phyloP scores from a whole-genome alignment of 768 basidiomycete species.

The Termitomyces sp. region DNA sequence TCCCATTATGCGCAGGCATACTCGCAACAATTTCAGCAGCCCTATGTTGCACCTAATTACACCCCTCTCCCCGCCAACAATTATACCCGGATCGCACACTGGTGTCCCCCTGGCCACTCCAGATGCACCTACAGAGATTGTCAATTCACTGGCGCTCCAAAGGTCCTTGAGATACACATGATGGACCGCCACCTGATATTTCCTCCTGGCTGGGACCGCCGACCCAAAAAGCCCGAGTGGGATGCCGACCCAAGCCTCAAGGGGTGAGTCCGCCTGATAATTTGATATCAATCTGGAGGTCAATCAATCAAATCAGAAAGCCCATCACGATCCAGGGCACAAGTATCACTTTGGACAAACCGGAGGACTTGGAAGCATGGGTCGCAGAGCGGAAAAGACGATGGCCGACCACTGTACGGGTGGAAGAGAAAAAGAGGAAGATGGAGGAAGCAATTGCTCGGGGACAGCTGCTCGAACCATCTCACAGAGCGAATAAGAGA shows the following conservation, averaged over 20 bases:
- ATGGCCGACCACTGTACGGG: constrained; percentile 68
- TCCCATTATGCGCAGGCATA: constrained; percentile 19
- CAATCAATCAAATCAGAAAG: constrained; percentile 40
- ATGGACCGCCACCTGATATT: constrained; percentile 89
- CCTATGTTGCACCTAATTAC: neutral
- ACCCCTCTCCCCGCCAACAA: neutral
- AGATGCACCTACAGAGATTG: constrained; percentile 65
- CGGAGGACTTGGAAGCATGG: constrained; percentile 81
- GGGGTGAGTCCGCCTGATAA: constrained; percentile 42
- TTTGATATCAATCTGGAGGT: neutral
- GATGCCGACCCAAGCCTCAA: constrained; percentile 79
- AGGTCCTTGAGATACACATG: constrained; percentile 73
- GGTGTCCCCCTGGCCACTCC: constrained; percentile 59
- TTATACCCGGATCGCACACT: constrained; percentile 21
- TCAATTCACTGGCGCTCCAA: constrained; percentile 60
- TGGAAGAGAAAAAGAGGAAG: constrained; percentile 80
- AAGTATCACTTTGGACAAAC: constrained; percentile 67
- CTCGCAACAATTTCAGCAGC: neutral
- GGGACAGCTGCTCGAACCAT: constrained; percentile 56
- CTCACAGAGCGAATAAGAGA: constrained; percentile 36
- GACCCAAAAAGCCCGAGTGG: constrained; percentile 57
- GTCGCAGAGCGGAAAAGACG: constrained; percentile 82
- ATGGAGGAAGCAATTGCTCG: constrained; percentile 73
- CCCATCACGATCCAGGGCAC: constrained; percentile 77
- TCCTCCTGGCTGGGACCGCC: constrained; percentile 65